Base-by-base conservation (phyloP, 192 early-diverging fungal species). In the Coemansia sp. region DNA sequence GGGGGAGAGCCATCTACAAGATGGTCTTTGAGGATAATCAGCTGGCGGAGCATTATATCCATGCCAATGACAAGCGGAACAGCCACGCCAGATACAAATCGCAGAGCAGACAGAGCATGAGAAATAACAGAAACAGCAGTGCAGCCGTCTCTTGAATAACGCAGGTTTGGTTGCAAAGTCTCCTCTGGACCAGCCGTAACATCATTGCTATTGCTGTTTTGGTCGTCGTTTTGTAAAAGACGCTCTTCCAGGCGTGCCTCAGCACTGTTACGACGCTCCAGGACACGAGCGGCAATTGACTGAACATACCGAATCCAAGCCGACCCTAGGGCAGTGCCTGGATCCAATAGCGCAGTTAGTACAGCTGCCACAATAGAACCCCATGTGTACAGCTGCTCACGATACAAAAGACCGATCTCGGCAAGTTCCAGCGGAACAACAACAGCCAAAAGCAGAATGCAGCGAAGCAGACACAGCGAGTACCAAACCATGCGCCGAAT, bases 21-120 rank as follows among this genome's bases (percentile, higher is more conserved):
- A 42, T 82, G 79, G 46, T 76, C 79, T 51, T 82, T 76, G 45
- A 82, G 65, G n/a, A 74, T 44, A 5, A 65, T 16, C 22, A 82
- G 68, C 71, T 74, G 79, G n/a, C 79, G 79, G 12, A 74, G 45
- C 79, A 74, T 73, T 17, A 53, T 57, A 44, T 82, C 79, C 56
- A 75, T 45, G 38, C 79, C 79, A 49, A 74, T 55, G 4, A 63
- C 38, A 22, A 82, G 61, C 40, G 79, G 79, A 2, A 70, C 20
- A 40, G 71, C 32, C 43, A 76, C 68, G 22, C 74, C 67, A 16
- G 65, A 14, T 5, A 74, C 22, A 56, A 76, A 22, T 5, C 79
- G 74, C 51, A 82, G 39, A 6, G 58, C 58, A 5, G 73, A 51
- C 5, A 73, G 4, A 9, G 56, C 19, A 20, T 66, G 44, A 13